Conservation (phyloP, 164 flowering plant genomes). For the Pachysandra terminalis region DNA sequence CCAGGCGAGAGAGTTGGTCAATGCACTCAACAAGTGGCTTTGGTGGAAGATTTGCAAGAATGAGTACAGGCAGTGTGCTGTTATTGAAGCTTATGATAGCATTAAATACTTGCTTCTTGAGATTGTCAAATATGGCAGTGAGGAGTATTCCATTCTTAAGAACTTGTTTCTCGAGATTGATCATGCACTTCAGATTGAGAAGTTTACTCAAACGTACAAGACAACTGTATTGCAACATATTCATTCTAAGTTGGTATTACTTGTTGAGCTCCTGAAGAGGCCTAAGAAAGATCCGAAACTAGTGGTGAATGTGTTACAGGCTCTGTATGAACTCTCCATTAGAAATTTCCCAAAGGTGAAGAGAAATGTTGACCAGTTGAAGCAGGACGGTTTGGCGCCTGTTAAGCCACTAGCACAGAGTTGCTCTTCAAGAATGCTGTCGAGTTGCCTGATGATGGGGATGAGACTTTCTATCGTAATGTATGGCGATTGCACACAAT, state of each 20-base stretch:
- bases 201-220: constrained; percentile 51
- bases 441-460: constrained; percentile 49
- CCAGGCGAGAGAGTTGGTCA: constrained; percentile 63
- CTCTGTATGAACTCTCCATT: constrained; percentile 63
- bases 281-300: constrained; percentile 41
- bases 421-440: constrained; percentile 79
- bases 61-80: constrained; percentile 86
- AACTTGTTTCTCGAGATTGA: constrained; percentile 62
- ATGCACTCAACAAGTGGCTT: constrained; percentile 47
- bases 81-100: constrained; percentile 83
- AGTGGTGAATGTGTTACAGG: constrained; percentile 68
- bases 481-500: constrained; percentile 67
- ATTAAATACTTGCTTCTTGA: constrained; percentile 54
- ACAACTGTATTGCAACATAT: constrained; percentile 38
- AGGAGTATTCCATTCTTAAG: constrained; percentile 56
- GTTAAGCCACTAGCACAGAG: constrained; percentile 25
- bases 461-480: constrained; percentile 54
- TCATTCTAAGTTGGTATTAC: constrained; percentile 53
- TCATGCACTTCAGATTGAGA: constrained; percentile 34
- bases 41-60: constrained; percentile 71
- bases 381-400: constrained; percentile 57
- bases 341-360: constrained; percentile 61
- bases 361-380: constrained; percentile 42
- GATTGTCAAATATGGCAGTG: constrained; percentile 47
- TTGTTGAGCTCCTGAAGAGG: constrained; percentile 51